These are phyloP conservation scores for Leucosporidium yakuticum DNA, from an alignment of 768 basidiomycete species.

Conservation along the genomic window DNA sequence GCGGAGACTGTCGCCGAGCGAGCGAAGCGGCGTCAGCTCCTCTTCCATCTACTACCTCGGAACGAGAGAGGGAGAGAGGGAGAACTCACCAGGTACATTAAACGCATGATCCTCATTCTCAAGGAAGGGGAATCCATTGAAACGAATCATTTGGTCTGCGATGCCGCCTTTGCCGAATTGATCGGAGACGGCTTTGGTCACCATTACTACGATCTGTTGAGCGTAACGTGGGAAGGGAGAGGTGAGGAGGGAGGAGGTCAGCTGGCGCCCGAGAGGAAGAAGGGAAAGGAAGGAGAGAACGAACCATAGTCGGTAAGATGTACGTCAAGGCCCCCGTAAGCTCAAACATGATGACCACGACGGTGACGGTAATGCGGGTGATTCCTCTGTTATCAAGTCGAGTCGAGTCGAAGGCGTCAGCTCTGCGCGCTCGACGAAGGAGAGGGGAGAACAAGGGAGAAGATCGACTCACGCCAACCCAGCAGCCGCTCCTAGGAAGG, in stretches of 20 bases:
- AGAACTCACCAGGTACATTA: constrained; percentile 70
- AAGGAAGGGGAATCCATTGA: constrained; percentile 94
- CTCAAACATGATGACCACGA: constrained; percentile 99
- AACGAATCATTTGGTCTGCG: constrained; percentile 92
- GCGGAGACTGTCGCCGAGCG: constrained; percentile 51
- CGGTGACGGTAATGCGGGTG: constrained; percentile 93
- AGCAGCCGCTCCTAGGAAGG: constrained; percentile 93
- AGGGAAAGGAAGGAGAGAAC: constrained; percentile 29
- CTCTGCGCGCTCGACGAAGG: not conserved
- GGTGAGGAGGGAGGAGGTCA: not conserved
- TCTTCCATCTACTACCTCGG: not conserved
- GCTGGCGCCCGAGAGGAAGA: not conserved
- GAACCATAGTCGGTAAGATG: constrained; percentile 93
- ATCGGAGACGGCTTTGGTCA: constrained; percentile 95
- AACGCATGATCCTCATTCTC: constrained; percentile 93
- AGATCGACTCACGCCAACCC: constrained; percentile 69
- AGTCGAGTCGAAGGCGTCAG: not conserved
- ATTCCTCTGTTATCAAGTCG: constrained; percentile 61
- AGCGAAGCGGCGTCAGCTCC: not conserved
- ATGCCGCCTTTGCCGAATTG: constrained; percentile 88
- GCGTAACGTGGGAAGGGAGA: too few relatives aligned
- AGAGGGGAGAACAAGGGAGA: not conserved
- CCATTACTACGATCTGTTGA: constrained; percentile 82
- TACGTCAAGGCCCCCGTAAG: constrained; percentile 95
- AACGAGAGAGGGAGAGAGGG: not conserved